A percentile compares a stretch with the other conserved stretches of the same genome.
These are phyloP conservation scores for Stentor coeruleus DNA, from an alignment of 73 alveolate species.

Conservation along the genomic window DNA sequence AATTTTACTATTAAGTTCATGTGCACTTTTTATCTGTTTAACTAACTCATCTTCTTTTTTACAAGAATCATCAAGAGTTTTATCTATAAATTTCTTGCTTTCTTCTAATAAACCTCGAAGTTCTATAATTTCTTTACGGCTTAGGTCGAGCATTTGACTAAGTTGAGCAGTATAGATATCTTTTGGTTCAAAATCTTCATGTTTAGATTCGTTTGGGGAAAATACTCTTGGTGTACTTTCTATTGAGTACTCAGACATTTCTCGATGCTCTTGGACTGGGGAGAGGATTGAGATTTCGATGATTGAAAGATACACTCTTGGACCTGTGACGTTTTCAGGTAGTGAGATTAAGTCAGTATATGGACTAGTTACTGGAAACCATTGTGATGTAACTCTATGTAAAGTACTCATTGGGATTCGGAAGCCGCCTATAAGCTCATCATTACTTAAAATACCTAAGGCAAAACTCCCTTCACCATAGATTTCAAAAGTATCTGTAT, in stretches of 20 bases:
- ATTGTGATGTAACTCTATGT: neutral
- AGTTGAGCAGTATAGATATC: neutral
- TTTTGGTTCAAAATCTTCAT: neutral
- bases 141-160: neutral
- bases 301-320: neutral
- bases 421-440: neutral
- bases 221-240: constrained; percentile 4
- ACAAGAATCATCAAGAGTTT: neutral
- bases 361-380: neutral
- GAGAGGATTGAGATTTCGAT: constrained; percentile 8
- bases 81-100: neutral
- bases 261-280: constrained; percentile 22
- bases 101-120: neutral
- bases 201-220: neutral
- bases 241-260: neutral
- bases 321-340: neutral
- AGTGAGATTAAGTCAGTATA: neutral
- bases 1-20: neutral
- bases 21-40: neutral
- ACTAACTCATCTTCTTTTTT: neutral
- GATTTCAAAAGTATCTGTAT: constrained; percentile 19
- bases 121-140: neutral
- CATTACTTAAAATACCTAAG: neutral
- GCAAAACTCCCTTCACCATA: constrained; percentile 20
- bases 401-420: neutral